Conservation (phyloP, 805 yeast species). For the Suhomyces emberorum region DNA sequence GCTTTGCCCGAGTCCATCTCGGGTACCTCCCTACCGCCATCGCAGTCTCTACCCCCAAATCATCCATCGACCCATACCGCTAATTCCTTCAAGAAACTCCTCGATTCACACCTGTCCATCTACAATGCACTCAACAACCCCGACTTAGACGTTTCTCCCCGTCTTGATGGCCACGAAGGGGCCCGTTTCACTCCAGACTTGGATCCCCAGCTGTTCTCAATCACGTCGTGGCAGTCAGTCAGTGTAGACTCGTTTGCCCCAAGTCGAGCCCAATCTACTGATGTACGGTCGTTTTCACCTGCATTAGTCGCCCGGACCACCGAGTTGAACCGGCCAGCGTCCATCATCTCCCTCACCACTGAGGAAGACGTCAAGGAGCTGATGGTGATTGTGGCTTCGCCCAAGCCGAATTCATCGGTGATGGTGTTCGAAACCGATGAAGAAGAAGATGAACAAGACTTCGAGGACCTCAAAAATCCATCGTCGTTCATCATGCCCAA, state of each 20-base stretch:
- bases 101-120: constrained; percentile 37
- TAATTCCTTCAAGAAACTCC: constrained; percentile 10
- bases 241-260: constrained; percentile 16
- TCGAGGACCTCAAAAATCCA: constrained; percentile 11
- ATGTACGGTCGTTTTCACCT: constrained; percentile 8
- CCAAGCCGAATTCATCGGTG: constrained; percentile 17
- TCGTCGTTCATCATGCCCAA: constrained; percentile 39
- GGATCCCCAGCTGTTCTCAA: constrained; percentile 12
- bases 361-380: constrained; percentile 24
- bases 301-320: too few species aligned
- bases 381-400: constrained; percentile 20
- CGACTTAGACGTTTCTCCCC: constrained; percentile 30
- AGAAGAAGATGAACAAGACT: constrained; percentile 25
- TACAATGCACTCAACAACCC: constrained; percentile 40
- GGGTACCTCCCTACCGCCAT: too few species aligned
- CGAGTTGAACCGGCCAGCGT: constrained; percentile 13
- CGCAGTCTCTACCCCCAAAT: not conserved
- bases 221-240: constrained; percentile 32
- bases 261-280: not conserved
- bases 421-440: constrained; percentile 44
- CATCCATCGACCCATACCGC: not conserved
- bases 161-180: not conserved
- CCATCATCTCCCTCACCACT: constrained; percentile 27
- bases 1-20: too few species aligned
- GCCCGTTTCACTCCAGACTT: constrained; percentile 9